Conservation (phyloP, 2,329 filamentous ascomycete species). For the Balansia obtecta region DNA sequence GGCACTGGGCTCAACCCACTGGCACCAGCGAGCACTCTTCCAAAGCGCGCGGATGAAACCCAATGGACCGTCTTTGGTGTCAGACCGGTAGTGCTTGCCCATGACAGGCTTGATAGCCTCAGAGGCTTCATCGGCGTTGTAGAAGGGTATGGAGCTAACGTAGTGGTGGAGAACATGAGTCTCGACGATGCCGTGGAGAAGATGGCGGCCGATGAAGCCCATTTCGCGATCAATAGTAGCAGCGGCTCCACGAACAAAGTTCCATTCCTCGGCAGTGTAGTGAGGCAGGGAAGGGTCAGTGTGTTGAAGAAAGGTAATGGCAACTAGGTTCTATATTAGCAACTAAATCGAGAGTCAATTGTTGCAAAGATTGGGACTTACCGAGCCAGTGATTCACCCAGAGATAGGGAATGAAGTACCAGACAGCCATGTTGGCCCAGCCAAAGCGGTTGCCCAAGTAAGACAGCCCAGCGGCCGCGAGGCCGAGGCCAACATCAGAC, state of each 20-base stretch:
- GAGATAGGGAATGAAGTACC: slow-evolving; percentile 90
- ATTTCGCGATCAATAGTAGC: slow-evolving; percentile 97
- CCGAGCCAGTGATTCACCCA: slow-evolving; percentile 99
- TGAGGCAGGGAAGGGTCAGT: slow-evolving; percentile 90
- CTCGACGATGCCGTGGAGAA: slow-evolving; percentile 94
- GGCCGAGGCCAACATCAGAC: slow-evolving; percentile 68
- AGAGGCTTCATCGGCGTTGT: slow-evolving; percentile 86
- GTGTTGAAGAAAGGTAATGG: slow-evolving; percentile 96
- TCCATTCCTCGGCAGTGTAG: slow-evolving; percentile 80
- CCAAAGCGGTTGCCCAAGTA: slow-evolving; percentile 67
- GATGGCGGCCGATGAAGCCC: slow-evolving; percentile 81
- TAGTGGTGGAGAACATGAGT: slow-evolving; percentile 98
- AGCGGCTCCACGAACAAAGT: slow-evolving; percentile 82
- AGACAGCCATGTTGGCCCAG: slow-evolving; percentile 76
- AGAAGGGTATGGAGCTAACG: slow-evolving; percentile 90
- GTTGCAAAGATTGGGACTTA: slow-evolving; percentile 35
- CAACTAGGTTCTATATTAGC: slow-evolving; percentile 49
- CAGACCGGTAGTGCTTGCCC: slow-evolving; percentile 86
- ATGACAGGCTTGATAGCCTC: slow-evolving; percentile 92
- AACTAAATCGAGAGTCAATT: background rate
- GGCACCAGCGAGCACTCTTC: slow-evolving; percentile 73
- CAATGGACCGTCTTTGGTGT: slow-evolving; percentile 60
- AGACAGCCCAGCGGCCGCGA: slow-evolving; percentile 50
- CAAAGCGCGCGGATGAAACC: slow-evolving; percentile 82
- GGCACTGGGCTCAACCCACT: slow-evolving; percentile 91